These are phyloP conservation scores for Alternaria sp. DNA, from an alignment of 2,329 filamentous ascomycete species.

Conservation along the genomic window DNA sequence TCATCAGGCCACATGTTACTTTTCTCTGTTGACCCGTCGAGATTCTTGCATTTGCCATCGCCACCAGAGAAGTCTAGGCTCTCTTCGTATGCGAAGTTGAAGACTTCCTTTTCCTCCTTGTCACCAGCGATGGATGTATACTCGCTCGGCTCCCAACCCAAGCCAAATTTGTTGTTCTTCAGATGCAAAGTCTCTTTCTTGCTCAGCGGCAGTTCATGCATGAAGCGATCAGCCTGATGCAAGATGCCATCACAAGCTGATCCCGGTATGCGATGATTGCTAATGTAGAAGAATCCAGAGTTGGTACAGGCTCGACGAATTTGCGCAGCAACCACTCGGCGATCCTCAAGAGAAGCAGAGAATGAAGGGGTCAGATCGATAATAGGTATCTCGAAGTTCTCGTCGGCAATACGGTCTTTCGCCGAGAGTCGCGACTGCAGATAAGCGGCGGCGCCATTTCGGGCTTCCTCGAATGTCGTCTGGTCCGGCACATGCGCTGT, in stretches of 20 bases:
- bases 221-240: constrained; percentile 47
- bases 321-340: constrained; percentile 46
- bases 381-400: constrained; percentile 44
- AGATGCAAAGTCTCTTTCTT: constrained; percentile 51
- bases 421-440: constrained; percentile 40
- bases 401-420: constrained; percentile 16
- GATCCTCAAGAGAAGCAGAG: constrained; percentile 35
- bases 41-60: constrained; percentile 50
- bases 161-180: constrained; percentile 47
- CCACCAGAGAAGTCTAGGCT: constrained; percentile 48
- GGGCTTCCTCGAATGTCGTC: constrained; percentile 40
- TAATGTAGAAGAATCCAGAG: constrained; percentile 53
- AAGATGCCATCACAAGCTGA: constrained; percentile 40
- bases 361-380: constrained; percentile 50
- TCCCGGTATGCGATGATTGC: constrained; percentile 44
- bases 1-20: constrained; percentile 51
- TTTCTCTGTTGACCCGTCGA: constrained; percentile 47
- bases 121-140: constrained; percentile 51
- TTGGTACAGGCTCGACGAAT: constrained; percentile 49
- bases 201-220: constrained; percentile 36
- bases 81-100: constrained; percentile 53
- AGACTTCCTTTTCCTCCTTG: constrained; percentile 51
- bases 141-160: constrained; percentile 52
- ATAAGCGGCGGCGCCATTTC: constrained; percentile 44
- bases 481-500: constrained; percentile 34